Percentiles rank a stretch among this genome's conserved stretches.
Evolutionary conservation across 2,329 filamentous ascomycete genomes (phyloP).

Genomic region (Fusarium marasasianum): DNA sequence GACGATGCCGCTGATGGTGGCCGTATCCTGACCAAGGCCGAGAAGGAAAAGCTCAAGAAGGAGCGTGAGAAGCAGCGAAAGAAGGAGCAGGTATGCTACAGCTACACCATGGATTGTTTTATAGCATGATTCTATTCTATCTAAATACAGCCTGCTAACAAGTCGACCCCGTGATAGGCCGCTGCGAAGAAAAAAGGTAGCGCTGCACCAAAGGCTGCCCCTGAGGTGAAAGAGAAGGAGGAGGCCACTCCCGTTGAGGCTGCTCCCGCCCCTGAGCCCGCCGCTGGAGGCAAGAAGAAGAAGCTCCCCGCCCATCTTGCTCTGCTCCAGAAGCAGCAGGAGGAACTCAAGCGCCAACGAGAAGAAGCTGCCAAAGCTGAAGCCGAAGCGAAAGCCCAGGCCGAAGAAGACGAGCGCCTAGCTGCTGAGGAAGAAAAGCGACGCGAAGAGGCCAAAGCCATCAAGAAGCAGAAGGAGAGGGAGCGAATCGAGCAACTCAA

Average conservation of each 20-base stretch:
- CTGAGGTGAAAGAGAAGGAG: slow-evolving; percentile 71
- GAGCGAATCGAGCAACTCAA: slow-evolving; percentile 87
- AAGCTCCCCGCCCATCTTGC: slow-evolving; percentile 82
- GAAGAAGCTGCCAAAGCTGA: slow-evolving; percentile 71
- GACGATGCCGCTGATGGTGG: slow-evolving; percentile 67
- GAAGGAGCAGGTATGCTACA: slow-evolving; percentile 82
- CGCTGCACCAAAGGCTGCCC: slow-evolving; percentile 46
- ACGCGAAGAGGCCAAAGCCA: slow-evolving; percentile 76
- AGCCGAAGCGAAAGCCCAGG: slow-evolving; percentile 71
- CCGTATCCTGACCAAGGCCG: slow-evolving; percentile 90
- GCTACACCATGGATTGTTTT: not conserved
- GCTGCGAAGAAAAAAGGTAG: slow-evolving; percentile 81
- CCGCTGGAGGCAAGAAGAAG: slow-evolving; percentile 77
- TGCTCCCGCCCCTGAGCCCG: slow-evolving; percentile 44
- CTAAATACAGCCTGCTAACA: slow-evolving; percentile 19
- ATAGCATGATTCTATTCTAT: not conserved
- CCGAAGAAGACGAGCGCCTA: slow-evolving; percentile 72
- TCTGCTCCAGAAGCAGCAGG: slow-evolving; percentile 83
- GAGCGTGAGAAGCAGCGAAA: slow-evolving; percentile 98
- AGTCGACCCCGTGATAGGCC: slow-evolving; percentile 51
- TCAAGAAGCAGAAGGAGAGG: slow-evolving; percentile 88
- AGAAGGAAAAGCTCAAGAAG: slow-evolving; percentile 98
- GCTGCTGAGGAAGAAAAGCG: slow-evolving; percentile 74
- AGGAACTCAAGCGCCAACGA: slow-evolving; percentile 72
- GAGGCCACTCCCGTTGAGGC: slow-evolving; percentile 58